Base-by-base conservation (phyloP, 2,329 filamentous ascomycete species). In the Alternaria tenuissima region DNA sequence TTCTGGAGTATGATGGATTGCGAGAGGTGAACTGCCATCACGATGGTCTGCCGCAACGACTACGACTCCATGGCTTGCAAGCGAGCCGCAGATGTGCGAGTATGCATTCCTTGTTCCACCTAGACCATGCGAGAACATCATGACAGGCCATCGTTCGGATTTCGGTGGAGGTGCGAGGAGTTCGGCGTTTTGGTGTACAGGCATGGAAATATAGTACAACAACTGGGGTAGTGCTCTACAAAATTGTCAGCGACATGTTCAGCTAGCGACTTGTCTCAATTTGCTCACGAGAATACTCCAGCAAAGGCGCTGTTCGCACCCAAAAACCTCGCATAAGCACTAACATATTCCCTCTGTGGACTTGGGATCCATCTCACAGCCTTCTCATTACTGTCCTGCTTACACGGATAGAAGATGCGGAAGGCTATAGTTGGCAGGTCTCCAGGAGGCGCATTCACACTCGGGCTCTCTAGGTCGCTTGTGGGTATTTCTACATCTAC, bases 111-210 rank as follows among this genome's bases (percentile, higher is more conserved):
- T 86, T 61, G 87, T 89, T 38, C 93, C 93, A 38, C 91, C 93
- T 1, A 96, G 83, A 1, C 93, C 93, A 74, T 96, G 93, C 1
- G 92, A 95, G 79, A 96, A 96, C 63, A 96, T 83, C 81, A 93
- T 88, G 0, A 92, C 90, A 0, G 93, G 92, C 90, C 91, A 95
- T 80, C 87, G 82, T 57, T 83, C 80, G 59, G 59, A 87, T 72
- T 59, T 81, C 61, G 73, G 81, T 2, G 78, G 76, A 22, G 81
- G 76, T 32, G 79, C 73, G 38, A 88, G 84, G 7, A 94, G 78
- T 6, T 84, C 82, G 11, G 91, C 91, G 74, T 93, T 91, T 67
- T 91, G 89, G 66, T 88, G 83, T 26, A 87, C 90, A 6, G 91
- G 91, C 26, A 94, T 89, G 2, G 88, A 85, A 47, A 91, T 87